Conservation (phyloP, 495 filamentous ascomycete species). For the Penicillium chermesinum region DNA sequence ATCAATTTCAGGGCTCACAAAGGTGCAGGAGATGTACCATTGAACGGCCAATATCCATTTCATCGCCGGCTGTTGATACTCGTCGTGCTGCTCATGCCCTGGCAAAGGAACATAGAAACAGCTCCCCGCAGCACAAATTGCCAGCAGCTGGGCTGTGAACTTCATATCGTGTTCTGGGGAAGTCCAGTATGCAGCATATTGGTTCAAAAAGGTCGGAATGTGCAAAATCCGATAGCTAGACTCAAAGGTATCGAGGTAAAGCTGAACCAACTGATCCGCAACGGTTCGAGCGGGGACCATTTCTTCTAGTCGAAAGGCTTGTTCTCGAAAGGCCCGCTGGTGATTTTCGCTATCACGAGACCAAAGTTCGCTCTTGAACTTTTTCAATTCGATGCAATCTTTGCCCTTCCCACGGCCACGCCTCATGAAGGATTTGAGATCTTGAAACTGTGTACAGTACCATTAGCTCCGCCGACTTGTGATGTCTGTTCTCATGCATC, state of each 20-base stretch:
- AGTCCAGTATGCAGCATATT: constrained; percentile 50
- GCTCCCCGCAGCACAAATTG: constrained; percentile 50
- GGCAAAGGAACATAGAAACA: constrained; percentile 32
- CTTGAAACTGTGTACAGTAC: constrained; percentile 37
- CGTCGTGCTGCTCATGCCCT: constrained; percentile 14
- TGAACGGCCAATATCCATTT: constrained; percentile 56
- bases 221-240: constrained; percentile 54
- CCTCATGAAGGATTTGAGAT: constrained; percentile 41
- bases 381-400: constrained; percentile 31
- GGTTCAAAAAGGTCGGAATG: constrained; percentile 48
- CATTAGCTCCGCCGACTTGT: too few relatives aligned
- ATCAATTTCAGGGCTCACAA: constrained; percentile 48
- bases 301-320: constrained; percentile 32
- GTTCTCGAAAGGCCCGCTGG: constrained; percentile 37
- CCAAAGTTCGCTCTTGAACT: constrained; percentile 28
- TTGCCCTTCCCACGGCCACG: constrained; percentile 29
- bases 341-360: constrained; percentile 32
- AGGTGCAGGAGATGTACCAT: constrained; percentile 48
- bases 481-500: too few relatives aligned
- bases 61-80: constrained; percentile 28
- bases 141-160: constrained; percentile 47
- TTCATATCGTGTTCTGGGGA: constrained; percentile 26
- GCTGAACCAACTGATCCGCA: constrained; percentile 45
- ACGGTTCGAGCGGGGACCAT: constrained; percentile 45
- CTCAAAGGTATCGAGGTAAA: constrained; percentile 56